Base-by-base conservation (phyloP, 2,329 filamentous ascomycete species). In the Aspergillus vadensis region DNA sequence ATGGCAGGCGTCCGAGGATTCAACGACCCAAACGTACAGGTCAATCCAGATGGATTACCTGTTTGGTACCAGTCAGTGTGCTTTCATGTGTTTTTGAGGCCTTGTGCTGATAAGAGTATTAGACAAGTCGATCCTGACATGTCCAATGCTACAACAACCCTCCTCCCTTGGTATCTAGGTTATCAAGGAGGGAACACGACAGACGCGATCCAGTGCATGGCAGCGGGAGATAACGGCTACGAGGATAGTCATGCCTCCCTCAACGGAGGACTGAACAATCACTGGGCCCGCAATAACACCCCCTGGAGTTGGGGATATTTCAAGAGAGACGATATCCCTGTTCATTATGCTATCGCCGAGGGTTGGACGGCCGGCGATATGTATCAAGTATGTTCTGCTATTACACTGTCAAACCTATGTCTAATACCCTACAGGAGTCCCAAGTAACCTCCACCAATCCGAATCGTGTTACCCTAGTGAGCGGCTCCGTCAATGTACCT, bases 1-100 rank as follows among this genome's bases (percentile, higher is more conserved):
- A 84, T 85, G 82, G 79, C 82, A 3, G 82, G 82, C 19, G 80
- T 84, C 39, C 79, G 83, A 39, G 83, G 83, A 5, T 85, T 85
- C 69, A 80, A 79, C 25, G 83, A 86, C 63, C 83, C 83, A 5
- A 86, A 86, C 59, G 75, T 83, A 1, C 81, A 84, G 63, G 69
- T 81, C 54, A 83, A 84, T 55, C 65, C 76, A 8, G 72, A 79
- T 61, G 77, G 79, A 2, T 69, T 73, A 23, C 72, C 79, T 2
- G 78, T 82, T 17, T 83, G 77, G 75, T 75, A 82, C 59, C 82
- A 84, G 74, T 82, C n/a, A 38, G 62, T 49, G 12, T 36, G 12
- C 21, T 50, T 15, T 32, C 17, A 3, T n/a, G 15, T n/a, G 14
- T 8, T 8, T 19, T 12, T 9, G 4, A 36, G 1, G 17, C 10